Evolutionary conservation across 805 yeast species (phyloP), one percentile per base, ranked within the genome.

Genomic region (Komagataella populi): DNA sequence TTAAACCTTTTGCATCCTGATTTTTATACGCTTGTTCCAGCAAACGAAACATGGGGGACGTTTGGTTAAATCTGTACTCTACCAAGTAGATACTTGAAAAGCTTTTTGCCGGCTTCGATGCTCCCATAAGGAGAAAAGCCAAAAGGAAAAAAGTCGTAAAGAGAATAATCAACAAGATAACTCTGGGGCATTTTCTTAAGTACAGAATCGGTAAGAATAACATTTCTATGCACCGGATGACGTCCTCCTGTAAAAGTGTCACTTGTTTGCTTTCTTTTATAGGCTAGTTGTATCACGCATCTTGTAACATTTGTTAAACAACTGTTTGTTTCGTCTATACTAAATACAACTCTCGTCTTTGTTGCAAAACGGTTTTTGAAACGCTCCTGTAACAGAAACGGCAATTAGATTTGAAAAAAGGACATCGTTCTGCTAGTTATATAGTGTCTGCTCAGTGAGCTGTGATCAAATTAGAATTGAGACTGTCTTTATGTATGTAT

Each of bases 51-150:
- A 76, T 60, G 1, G 73, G 57, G 0, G 83, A 76, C 1, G 72
- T 59, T 18, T 64, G 52, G 56, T 81, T 76, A 65, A 77, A 79
- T 49, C 63, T 57, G 55, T 75, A 72, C 48, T 71, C 68, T n/a
- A 76, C 69, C 49, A 81, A 58, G 54, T 70, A 82, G 0, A 76
- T 73, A 1, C 76, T 68, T 2, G 79, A 70, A 57, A 77, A 80
- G 0, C 72, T 63, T 0, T 64, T 46, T 4, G 66, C 54, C 0
- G 68, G 52, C 17, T 67, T 67, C 18, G 75, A 70, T 51, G 84
- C 79, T 2, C 88, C 84, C 5, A 80, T 59, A 10, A 82, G 63
- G 5, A 82, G 63, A 60, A 80, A 82, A 1, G 78, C 69, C 17
- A 81, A 62, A 5, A 83, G 62, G 53, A 80, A 73, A 2, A 73